phyloP scores from a whole-genome alignment of 305 asterid species.

The Fraxinus ornus region DNA sequence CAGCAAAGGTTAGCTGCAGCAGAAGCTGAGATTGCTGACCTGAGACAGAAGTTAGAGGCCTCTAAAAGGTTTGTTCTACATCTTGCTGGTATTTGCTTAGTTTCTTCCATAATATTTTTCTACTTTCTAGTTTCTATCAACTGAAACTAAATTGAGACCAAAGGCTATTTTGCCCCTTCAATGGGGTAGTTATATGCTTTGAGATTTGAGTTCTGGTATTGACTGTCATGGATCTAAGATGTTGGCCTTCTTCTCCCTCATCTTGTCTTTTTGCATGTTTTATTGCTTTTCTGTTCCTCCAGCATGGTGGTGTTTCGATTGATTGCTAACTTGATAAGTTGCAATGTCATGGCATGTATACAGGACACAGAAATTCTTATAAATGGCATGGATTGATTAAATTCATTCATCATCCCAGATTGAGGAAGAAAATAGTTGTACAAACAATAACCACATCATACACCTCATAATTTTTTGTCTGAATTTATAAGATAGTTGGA shows the following conservation, averaged over 20 bases:
- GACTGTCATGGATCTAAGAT: not conserved
- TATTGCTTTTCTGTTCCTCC: not conserved
- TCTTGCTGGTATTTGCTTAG: slow-evolving; percentile 5
- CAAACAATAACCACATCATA: not conserved
- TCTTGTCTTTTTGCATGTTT: not conserved
- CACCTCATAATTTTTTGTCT: not conserved
- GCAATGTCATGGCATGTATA: not conserved
- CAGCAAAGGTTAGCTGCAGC: slow-evolving; percentile 93
- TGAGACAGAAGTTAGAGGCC: slow-evolving; percentile 72
- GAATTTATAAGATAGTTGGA: not conserved
- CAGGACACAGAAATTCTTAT: not conserved
- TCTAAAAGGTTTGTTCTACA: slow-evolving; percentile 59
- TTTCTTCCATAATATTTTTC: not conserved
- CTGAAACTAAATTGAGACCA: not conserved
- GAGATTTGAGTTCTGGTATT: not conserved
- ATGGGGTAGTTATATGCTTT: not conserved
- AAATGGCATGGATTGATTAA: not conserved
- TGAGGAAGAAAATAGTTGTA: not conserved
- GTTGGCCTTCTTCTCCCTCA: not conserved
- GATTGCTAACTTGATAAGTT: not conserved
- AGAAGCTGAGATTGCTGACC: slow-evolving; percentile 89
- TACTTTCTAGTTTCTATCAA: not conserved
- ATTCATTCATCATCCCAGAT: not conserved
- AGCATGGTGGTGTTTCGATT: not conserved
- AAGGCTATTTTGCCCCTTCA: not conserved